Evolutionary conservation across 495 filamentous ascomycete species (phyloP).

Genomic region (Talaromyces wortmannii): DNA sequence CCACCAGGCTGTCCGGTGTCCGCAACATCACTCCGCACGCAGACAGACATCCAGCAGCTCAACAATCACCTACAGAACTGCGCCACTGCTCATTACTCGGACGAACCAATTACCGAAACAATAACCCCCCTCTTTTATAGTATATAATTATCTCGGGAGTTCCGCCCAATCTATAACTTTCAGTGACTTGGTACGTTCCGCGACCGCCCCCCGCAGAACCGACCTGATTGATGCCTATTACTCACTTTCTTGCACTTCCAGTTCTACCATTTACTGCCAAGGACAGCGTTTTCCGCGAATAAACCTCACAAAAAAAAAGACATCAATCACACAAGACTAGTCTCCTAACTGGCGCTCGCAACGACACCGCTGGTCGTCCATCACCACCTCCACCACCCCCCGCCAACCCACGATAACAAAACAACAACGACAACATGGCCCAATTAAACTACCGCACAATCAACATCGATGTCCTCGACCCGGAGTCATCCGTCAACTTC

Average conservation of each 20-base stretch:
- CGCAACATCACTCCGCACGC: constrained; percentile 5
- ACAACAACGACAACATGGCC: constrained; percentile 33
- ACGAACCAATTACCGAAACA: no score
- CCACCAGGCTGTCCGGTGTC: constrained; percentile 14
- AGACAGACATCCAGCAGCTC: neutral
- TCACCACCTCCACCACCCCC: constrained; percentile 1
- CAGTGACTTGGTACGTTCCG: neutral
- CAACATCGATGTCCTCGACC: constrained; percentile 83
- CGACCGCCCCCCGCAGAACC: neutral
- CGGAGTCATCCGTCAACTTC: constrained; percentile 85
- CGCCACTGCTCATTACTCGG: no score
- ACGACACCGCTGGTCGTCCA: neutral
- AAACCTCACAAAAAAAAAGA: neutral
- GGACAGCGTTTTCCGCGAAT: no score
- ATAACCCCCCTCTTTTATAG: neutral
- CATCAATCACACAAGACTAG: neutral
- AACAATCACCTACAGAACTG: no score
- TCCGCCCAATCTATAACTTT: neutral
- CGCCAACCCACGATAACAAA: neutral
- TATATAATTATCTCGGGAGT: no score
- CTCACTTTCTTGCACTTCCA: neutral
- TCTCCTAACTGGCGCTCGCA: neutral
- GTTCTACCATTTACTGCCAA: no score
- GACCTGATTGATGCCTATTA: constrained; percentile 1
- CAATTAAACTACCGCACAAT: constrained; percentile 80